Evolutionary conservation across 495 filamentous ascomycete genomes (phyloP).

Genomic region (Daldinia caldariorum): DNA sequence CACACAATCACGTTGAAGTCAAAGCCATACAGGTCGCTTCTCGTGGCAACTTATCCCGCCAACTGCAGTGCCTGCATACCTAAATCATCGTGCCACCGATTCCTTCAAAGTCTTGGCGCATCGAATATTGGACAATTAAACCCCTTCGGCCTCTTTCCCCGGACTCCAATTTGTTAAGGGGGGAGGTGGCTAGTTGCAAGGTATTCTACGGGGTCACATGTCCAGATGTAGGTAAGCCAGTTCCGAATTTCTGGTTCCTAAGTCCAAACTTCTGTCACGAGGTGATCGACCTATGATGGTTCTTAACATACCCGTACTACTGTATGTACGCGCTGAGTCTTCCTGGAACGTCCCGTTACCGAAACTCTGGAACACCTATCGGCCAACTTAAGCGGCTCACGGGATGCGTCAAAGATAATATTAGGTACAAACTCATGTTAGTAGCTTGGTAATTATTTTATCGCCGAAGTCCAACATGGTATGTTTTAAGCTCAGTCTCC

Average conservation of each 20-base stretch:
- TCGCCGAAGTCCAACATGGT: background rate
- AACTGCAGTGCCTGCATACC: background rate
- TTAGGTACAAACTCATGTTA: too few species aligned
- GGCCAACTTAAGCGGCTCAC: background rate
- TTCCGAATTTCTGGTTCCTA: constrained; percentile 9
- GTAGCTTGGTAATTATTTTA: background rate
- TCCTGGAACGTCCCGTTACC: constrained; percentile 27
- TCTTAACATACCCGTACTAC: constrained; percentile 6
- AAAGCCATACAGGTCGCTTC: background rate
- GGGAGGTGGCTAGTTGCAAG: background rate
- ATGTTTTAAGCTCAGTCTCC: background rate
- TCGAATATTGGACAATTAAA: background rate
- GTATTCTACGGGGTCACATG: constrained; percentile 14
- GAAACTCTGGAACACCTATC: constrained; percentile 29
- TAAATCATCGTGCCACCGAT: constrained; percentile 10
- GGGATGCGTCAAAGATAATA: constrained; percentile 7
- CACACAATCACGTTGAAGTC: background rate
- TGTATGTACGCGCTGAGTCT: constrained; percentile 12
- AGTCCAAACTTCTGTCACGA: constrained; percentile 22
- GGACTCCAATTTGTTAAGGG: constrained; percentile 14
- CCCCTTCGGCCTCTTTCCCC: constrained; percentile 1
- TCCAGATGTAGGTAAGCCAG: constrained; percentile 3
- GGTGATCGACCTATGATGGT: constrained; percentile 29
- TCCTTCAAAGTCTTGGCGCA: constrained; percentile 23
- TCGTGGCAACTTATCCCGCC: constrained; percentile 4